phyloP scores from a whole-genome alignment of 768 basidiomycete genomes.

The Paxillus rubicundulus region DNA sequence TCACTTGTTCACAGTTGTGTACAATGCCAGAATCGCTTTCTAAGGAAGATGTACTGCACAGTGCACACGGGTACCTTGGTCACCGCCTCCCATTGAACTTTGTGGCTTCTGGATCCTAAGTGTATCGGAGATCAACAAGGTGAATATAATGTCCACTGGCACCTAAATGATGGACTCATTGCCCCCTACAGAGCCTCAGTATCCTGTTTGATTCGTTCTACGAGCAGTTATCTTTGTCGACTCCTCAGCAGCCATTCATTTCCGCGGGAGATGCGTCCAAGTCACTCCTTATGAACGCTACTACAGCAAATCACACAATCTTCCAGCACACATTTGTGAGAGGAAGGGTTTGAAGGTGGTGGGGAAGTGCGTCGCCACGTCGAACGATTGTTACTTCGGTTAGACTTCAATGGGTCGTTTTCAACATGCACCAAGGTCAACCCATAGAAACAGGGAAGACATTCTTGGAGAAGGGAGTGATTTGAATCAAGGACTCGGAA shows the following conservation, averaged over 20 bases:
- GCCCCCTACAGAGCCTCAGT: constrained; percentile 56
- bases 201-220: constrained; percentile 72
- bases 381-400: constrained; percentile 73
- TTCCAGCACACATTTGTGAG: constrained; percentile 52
- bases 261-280: constrained; percentile 67
- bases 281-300: constrained; percentile 59
- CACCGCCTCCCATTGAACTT: too few relatives aligned
- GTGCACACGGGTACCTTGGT: too few relatives aligned
- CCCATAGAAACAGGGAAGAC: constrained; percentile 27
- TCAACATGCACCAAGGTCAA: constrained; percentile 48
- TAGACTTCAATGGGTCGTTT: constrained; percentile 83
- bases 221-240: constrained; percentile 72
- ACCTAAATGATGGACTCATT: neutral
- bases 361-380: constrained; percentile 76
- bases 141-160: constrained; percentile 23
- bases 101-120: too few relatives aligned
- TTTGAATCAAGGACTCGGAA: neutral
- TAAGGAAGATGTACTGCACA: too few relatives aligned
- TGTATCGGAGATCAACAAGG: constrained; percentile 79
- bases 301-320: constrained; percentile 46
- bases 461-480: constrained; percentile 41
- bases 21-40: too few relatives aligned
- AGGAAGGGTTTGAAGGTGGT: constrained; percentile 53
- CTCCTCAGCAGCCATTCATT: constrained; percentile 70
- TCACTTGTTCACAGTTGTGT: too few relatives aligned